A percentile compares a stretch with the other conserved stretches of the same genome.
Evolutionary conservation across 2,329 filamentous ascomycete genomes (phyloP).

Genomic region (Hypoxylon sp.): DNA sequence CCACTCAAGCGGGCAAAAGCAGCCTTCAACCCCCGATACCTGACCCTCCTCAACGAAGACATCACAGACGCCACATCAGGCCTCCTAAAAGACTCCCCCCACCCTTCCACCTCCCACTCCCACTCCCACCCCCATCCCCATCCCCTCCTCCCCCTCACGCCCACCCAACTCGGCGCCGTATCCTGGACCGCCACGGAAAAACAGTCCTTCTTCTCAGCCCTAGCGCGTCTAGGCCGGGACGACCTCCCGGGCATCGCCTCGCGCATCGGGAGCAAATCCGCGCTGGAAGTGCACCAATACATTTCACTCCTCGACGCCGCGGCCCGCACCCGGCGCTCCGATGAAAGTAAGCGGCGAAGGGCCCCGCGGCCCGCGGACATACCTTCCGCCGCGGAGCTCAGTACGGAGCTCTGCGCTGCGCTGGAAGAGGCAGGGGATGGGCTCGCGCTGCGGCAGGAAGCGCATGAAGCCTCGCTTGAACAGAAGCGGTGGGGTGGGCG

Average conservation of each 20-base stretch:
- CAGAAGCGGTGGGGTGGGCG: constrained; percentile 68
- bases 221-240: constrained; percentile 74
- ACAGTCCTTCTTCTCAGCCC: constrained; percentile 72
- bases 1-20: constrained; percentile 63
- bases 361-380: constrained; percentile 67
- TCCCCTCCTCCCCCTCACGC: constrained; percentile 46
- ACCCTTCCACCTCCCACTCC: neutral
- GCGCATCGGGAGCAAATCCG: constrained; percentile 77
- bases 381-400: constrained; percentile 80
- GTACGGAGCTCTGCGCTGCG: constrained; percentile 71
- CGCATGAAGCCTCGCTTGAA: constrained; percentile 71
- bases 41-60: constrained; percentile 68
- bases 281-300: constrained; percentile 79
- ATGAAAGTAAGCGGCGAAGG: constrained; percentile 49
- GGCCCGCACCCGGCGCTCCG: constrained; percentile 56
- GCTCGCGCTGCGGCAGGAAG: constrained; percentile 74
- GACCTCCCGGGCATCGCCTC: constrained; percentile 72
- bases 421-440: constrained; percentile 78
- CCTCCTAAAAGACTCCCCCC: constrained; percentile 48
- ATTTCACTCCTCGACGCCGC: constrained; percentile 71
- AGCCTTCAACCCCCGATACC: constrained; percentile 61
- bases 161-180: constrained; percentile 76
- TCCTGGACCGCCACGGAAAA: constrained; percentile 81
- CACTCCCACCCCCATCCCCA: too few relatives aligned
- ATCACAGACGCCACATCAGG: constrained; percentile 66